These are phyloP conservation scores for Tylopilus vinaceipallidus DNA, from an alignment of 768 basidiomycete species.

Conservation along the genomic window DNA sequence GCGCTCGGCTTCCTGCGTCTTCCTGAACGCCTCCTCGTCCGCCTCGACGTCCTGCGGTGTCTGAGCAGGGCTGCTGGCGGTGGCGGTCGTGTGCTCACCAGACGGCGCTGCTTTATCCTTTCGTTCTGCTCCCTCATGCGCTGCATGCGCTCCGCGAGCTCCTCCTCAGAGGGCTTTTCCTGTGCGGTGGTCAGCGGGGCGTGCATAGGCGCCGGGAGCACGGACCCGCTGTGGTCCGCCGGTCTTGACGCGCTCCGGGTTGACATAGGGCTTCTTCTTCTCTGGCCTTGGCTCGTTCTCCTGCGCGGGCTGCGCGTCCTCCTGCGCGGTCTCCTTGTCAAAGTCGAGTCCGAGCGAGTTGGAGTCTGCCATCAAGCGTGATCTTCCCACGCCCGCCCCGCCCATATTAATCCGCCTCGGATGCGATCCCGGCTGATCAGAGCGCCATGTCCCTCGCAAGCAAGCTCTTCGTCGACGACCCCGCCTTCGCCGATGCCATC, in stretches of 20 bases:
- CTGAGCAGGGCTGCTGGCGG: neutral
- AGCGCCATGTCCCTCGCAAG: slow-evolving; percentile 90
- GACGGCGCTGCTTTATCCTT: slow-evolving; percentile 68
- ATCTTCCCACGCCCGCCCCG: slow-evolving; percentile 23
- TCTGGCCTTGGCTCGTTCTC: slow-evolving; percentile 33
- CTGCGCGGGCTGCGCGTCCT: slow-evolving; percentile 9
- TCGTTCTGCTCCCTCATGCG: slow-evolving; percentile 72
- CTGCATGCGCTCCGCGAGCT: slow-evolving; percentile 64
- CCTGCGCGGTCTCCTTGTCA: slow-evolving; percentile 33
- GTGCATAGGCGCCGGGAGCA: neutral
- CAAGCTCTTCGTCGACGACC: slow-evolving; percentile 91
- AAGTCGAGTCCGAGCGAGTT: slow-evolving; percentile 77
- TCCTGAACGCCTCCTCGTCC: slow-evolving; percentile 75
- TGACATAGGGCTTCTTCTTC: slow-evolving; percentile 75
- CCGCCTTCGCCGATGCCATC: slow-evolving; percentile 53
- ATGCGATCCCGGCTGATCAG: slow-evolving; percentile 5
- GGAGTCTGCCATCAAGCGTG: slow-evolving; percentile 39
- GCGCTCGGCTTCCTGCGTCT: slow-evolving; percentile 65
- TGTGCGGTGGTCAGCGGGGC: slow-evolving; percentile 30
- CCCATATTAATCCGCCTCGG: slow-evolving; percentile 5
- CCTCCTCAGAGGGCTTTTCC: slow-evolving; percentile 71
- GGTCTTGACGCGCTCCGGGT: slow-evolving; percentile 81
- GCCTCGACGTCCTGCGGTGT: slow-evolving; percentile 67
- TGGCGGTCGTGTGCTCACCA: slow-evolving; percentile 39
- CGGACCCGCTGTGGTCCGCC: slow-evolving; percentile 70